Conservation (phyloP, 768 basidiomycete genomes). For the Jaapia argillacea region DNA sequence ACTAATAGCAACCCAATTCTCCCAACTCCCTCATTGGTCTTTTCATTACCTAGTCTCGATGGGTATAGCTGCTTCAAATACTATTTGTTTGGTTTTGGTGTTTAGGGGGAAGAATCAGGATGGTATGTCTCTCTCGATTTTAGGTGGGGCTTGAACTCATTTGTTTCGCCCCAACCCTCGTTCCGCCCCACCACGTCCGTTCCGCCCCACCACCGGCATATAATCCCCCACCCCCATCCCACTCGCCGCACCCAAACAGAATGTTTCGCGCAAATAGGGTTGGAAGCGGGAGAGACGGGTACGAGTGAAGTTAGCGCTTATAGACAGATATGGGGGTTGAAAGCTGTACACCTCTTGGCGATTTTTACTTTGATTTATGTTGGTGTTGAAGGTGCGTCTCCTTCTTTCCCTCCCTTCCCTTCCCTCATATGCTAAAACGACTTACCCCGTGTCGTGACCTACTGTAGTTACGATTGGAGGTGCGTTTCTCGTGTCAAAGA, state of each 20-base stretch:
- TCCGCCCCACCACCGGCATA: too few relatives aligned
- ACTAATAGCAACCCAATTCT: constrained; percentile 31
- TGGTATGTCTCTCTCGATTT: constrained; percentile 11
- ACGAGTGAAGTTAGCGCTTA: constrained; percentile 17
- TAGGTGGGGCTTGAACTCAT: background rate
- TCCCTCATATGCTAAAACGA: too few relatives aligned
- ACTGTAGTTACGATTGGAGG: constrained; percentile 33
- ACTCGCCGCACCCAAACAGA: constrained; percentile 14
- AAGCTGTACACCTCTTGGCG: constrained; percentile 27
- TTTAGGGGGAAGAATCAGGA: constrained; percentile 20
- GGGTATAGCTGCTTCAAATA: constrained; percentile 13
- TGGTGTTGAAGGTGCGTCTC: constrained; percentile 32
- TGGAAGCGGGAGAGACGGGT: constrained; percentile 20
- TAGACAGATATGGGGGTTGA: constrained; percentile 23
- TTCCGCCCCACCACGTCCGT: background rate
- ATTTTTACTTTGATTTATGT: constrained; percentile 31
- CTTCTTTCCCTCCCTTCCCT: too few relatives aligned
- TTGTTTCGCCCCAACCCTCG: background rate
- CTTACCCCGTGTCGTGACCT: too few relatives aligned
- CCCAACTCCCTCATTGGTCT: constrained; percentile 25
- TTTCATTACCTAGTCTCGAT: constrained; percentile 32
- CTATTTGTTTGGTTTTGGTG: constrained; percentile 9
- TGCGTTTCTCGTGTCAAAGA: too few relatives aligned
- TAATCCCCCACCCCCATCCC: constrained; percentile 1
- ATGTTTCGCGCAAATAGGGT: constrained; percentile 17